Base-by-base conservation (phyloP, 2,329 filamentous ascomycete genomes). In the Zelopaecilomyces penicillatus region DNA sequence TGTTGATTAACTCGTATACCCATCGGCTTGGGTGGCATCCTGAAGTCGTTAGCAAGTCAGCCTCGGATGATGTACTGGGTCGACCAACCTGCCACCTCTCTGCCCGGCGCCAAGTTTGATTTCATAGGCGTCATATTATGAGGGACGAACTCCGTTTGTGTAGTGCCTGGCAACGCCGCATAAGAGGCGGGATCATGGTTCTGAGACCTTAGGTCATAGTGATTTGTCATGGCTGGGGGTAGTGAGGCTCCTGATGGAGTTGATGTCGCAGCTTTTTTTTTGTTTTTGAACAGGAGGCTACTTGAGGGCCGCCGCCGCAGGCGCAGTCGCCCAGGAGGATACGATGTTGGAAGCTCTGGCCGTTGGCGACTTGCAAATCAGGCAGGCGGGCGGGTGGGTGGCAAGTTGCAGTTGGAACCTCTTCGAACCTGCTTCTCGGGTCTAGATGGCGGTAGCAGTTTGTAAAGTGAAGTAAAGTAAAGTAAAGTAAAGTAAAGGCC, bases 21-120 rank as follows among this genome's bases (percentile, higher is more conserved):
- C 66, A 69, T 53, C 66, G 62, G 37, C 63, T 63, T 5, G 66
- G 65, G 41, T 68, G 62, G 37, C 60, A 64, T 42, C 64, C 64
- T 66, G 26, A 26, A 12, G 19, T 37, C 39, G 41, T 57, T 50
- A 54, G 54, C 30, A 6, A 10, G 33, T 27, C 8, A 6, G 5
- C 19, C 30, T 12, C 28, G 5, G 44, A 7, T 7, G 31, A 10
- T 6, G 19, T 31, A 9, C 12, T 29, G 19, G 11, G 4, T 39
- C 4, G 26, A 50, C 56, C 38, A 56, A 60, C 64, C 64, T 39
- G 53, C 47, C 11, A 54, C 47, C 31, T 59, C 57, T 41, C 51
- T 50, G 7, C 50, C 46, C 2, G 51, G 44, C n/a, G 50, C 43
- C 19, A 65, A 47, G 30, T 54, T 56, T 2, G 52, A 54, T 48